Percentiles rank a stretch among this genome's conserved stretches.
Evolutionary conservation across 768 basidiomycete species (phyloP).

Genomic region (Sistotremastrum suecicum): DNA sequence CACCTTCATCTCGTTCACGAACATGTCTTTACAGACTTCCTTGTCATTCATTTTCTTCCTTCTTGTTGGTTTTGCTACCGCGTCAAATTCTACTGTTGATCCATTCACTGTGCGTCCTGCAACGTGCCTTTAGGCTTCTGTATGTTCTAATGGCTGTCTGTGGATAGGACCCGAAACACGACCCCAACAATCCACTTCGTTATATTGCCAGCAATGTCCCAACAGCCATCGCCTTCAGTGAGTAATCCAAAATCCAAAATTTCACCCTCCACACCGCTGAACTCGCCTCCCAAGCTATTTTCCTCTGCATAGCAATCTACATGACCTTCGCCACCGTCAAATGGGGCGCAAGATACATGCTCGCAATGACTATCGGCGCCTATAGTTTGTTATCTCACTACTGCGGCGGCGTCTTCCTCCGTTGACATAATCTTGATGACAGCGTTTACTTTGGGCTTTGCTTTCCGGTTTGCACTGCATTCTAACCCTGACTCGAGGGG

Average conservation of each 20-base stretch:
- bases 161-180: conserved; percentile 29
- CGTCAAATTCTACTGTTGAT: no score
- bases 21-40: no score
- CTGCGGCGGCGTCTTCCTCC: not conserved
- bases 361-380: conserved; percentile 45
- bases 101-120: no score
- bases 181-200: conserved; percentile 36
- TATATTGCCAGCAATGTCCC: conserved; percentile 43
- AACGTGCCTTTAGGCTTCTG: no score
- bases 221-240: conserved; percentile 36
- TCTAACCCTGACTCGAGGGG: conserved; percentile 35
- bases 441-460: conserved; percentile 47
- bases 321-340: conserved; percentile 30
- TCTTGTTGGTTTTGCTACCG: no score
- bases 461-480: conserved; percentile 41
- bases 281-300: conserved; percentile 16
- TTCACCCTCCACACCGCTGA: not conserved
- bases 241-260: conserved; percentile 4
- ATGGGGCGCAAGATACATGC: conserved; percentile 43
- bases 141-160: no score
- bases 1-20: not conserved
- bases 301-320: conserved; percentile 25
- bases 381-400: conserved; percentile 27
- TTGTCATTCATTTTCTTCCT: no score
- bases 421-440: not conserved